These are phyloP conservation scores for Schoenoplectus tabernaemontani DNA, from an alignment of 202 grass and related monocot genomes.

Conservation along the genomic window DNA sequence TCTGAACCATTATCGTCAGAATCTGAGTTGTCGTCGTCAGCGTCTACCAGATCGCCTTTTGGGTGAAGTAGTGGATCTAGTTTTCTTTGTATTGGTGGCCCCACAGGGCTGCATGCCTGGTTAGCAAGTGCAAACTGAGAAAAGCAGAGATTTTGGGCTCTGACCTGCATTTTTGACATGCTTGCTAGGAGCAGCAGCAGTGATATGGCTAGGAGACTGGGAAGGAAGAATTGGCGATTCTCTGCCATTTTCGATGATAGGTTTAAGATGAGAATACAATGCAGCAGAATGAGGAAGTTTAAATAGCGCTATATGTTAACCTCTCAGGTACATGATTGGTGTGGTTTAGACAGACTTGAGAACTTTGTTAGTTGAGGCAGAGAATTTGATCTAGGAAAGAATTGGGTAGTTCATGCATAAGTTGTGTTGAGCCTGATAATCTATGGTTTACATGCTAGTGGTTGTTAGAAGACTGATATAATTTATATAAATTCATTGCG, in stretches of 20 bases:
- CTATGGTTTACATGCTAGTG: not conserved
- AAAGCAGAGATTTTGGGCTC: constrained; percentile 44
- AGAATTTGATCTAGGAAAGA: constrained; percentile 18
- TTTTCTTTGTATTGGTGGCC: constrained; percentile 20
- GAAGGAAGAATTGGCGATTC: not conserved
- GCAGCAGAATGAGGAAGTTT: not conserved
- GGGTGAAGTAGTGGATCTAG: constrained; percentile 14
- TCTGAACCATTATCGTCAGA: constrained; percentile 6
- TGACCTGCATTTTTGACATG: not conserved
- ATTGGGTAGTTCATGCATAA: constrained; percentile 22
- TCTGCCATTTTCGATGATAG: not conserved
- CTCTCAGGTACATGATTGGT: constrained; percentile 9
- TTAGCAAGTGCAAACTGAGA: constrained; percentile 68
- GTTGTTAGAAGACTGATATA: not conserved
- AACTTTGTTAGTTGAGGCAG: not conserved
- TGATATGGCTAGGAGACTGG: constrained; percentile 12
- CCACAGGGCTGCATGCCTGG: constrained; percentile 49
- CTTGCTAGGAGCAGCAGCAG: constrained; percentile 24
- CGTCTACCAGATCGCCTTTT: not conserved
- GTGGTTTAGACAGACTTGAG: not conserved
- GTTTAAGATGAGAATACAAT: constrained; percentile 2
- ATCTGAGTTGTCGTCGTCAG: not conserved
- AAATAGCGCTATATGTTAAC: not conserved
- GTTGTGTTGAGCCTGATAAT: constrained; percentile 7
- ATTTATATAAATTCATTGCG: not conserved